Evolutionary conservation across 2,329 filamentous ascomycete genomes (phyloP), one percentile per base, ranked within the genome.

Genomic region (Xylaria sp.): DNA sequence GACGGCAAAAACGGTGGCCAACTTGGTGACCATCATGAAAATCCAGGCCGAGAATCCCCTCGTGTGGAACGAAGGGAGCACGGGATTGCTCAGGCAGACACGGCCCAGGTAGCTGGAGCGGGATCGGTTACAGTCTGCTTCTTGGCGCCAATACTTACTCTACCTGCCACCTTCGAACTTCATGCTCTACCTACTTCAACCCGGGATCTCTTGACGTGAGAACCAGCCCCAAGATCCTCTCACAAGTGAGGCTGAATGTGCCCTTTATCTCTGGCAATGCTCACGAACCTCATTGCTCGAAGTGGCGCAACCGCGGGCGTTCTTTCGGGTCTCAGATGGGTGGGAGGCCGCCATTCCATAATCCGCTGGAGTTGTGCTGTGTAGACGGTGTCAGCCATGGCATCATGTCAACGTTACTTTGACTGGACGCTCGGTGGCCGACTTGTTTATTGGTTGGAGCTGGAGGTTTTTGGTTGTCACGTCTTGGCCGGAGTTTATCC

Each of bases 281-380:
- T 23, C 6, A n/a, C 8, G 13, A 34, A 51, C 49, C 34, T 35
- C 47, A 30, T 51, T 19, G 19, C 18, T 8, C 6, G 11, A n/a
- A 35, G 54, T 18, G 49, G 50, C 46, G 39, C 35, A 53, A 11
- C 39, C 39, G 37, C 39, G 35, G 42, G 42, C 42, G 13, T 46
- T 7, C 35, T 37, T 54, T 54, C 52, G 61, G 53, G 56, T 19
- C 58, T 51, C 55, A 58, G 37, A 18, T 44, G 47, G 6, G 11
- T 50, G 19, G 48, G 48, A 34, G 48, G 48, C 23, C 4, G 49
- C 13, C 49, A 51, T 51, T 16, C 23, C 47, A 9, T 9, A 11
- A 11, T 34, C 18, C 18, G 2, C 8, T 23, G 6, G 49, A 51
- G 42, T n/a, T n/a, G 10, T 46, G 49, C 7, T 23, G 23, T 35